phyloP scores from a whole-genome alignment of 2,329 filamentous ascomycete genomes.

The Botrytis cinerea region DNA sequence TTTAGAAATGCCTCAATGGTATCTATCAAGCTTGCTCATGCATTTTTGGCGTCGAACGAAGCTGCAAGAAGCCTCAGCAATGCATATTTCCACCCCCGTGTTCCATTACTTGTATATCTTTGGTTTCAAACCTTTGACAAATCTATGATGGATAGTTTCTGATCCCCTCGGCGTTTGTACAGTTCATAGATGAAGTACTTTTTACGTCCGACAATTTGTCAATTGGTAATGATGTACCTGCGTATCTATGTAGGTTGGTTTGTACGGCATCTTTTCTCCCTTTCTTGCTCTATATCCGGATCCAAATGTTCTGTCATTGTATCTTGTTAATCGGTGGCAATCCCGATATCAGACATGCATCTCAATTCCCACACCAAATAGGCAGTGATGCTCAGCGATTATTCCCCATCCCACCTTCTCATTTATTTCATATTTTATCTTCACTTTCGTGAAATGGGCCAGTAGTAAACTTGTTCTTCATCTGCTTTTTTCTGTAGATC shows the following conservation, averaged over 20 bases:
- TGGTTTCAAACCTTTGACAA: constrained; percentile 8
- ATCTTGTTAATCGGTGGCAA: background rate
- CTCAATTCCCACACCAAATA: background rate
- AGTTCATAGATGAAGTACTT: background rate
- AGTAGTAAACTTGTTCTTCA: background rate
- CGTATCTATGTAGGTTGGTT: background rate
- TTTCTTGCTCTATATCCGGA: background rate
- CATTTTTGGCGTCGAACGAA: constrained; percentile 14
- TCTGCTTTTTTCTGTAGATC: background rate
- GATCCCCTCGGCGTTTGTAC: background rate
- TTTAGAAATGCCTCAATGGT: background rate
- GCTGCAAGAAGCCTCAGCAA: constrained; percentile 11
- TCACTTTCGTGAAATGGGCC: background rate
- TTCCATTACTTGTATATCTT: constrained; percentile 10
- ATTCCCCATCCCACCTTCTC: background rate
- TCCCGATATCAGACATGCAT: background rate
- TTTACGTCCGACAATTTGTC: constrained; percentile 9
- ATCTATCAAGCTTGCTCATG: background rate
- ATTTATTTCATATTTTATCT: background rate
- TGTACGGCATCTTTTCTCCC: no score
- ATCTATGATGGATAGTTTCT: constrained; percentile 6
- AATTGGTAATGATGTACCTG: constrained; percentile 9
- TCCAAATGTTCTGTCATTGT: background rate
- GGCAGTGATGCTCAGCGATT: background rate
- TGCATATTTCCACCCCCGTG: background rate